phyloP scores from a whole-genome alignment of 202 grass and related monocot species.

The Tripidium arundinaceum region DNA sequence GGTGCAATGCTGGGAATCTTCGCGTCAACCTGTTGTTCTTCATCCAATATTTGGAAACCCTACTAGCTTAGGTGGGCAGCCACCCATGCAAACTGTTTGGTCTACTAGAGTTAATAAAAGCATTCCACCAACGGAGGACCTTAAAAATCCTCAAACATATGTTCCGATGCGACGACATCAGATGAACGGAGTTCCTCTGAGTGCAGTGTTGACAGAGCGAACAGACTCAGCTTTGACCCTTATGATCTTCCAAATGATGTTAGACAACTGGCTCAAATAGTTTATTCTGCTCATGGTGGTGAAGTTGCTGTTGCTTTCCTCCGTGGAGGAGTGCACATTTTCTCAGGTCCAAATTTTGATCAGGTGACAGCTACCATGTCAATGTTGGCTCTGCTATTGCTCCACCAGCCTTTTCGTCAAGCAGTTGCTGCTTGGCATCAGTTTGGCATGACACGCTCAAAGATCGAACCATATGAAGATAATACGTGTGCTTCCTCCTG shows the following conservation, averaged over 20 bases:
- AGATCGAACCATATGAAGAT: conserved; percentile 96
- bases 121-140: conserved; percentile 90
- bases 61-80: conserved; percentile 65
- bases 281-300: conserved; percentile 92
- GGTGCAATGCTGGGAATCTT: conserved; percentile 99
- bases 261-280: conserved; percentile 92
- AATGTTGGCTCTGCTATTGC: conserved; percentile 97
- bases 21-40: conserved; percentile 91
- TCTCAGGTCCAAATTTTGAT: conserved; percentile 89
- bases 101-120: conserved; percentile 91
- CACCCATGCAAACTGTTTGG: conserved; percentile 98
- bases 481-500: conserved; percentile 94
- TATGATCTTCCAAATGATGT: conserved; percentile 98
- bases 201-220: conserved; percentile 84
- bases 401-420: conserved; percentile 91
- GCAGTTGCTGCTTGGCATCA: conserved; percentile 87
- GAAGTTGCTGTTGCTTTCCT: conserved; percentile 94
- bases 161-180: conserved; percentile 61
- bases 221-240: conserved; percentile 90
- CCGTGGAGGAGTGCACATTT: conserved; percentile 95
- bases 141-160: conserved; percentile 80
- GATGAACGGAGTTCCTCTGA: conserved; percentile 94
- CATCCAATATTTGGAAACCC: conserved; percentile 99
- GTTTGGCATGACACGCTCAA: conserved; percentile 97
- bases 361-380: conserved; percentile 91